phyloP scores from a whole-genome alignment of 768 basidiomycete genomes.

The Lactifluus volemus region DNA sequence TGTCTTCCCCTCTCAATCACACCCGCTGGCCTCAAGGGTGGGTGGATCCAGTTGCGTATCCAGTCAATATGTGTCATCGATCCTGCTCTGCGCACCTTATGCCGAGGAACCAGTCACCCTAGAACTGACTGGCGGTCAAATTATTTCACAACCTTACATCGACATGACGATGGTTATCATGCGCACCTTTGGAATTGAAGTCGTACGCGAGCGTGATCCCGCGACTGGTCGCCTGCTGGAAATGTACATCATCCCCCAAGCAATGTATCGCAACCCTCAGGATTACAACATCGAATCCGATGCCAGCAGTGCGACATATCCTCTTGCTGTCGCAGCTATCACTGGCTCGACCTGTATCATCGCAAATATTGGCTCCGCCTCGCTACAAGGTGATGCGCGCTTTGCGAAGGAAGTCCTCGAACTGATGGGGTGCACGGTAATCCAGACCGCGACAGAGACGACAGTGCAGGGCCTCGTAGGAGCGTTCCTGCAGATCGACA shows the following conservation, averaged over 20 bases:
- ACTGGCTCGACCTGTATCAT: slow-evolving; percentile 97
- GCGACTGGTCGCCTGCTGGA: slow-evolving; percentile 56
- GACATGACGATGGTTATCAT: slow-evolving; percentile 99
- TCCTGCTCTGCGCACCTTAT: slow-evolving; percentile 94
- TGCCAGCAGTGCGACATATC: slow-evolving; percentile 93
- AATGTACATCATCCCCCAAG: slow-evolving; percentile 81
- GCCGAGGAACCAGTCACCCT: slow-evolving; percentile 75
- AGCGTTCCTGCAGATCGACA: too few relatives aligned
- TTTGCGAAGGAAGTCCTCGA: slow-evolving; percentile 91
- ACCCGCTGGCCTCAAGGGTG: slow-evolving; percentile 76
- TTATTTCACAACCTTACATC: slow-evolving; percentile 98
- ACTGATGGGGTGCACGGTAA: slow-evolving; percentile 90
- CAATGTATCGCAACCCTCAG: slow-evolving; percentile 65
- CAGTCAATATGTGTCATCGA: slow-evolving; percentile 96
- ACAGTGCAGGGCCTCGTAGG: slow-evolving; percentile 92
- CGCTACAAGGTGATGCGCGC: slow-evolving; percentile 93
- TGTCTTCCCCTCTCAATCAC: slow-evolving; percentile 85
- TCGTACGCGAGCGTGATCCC: slow-evolving; percentile 54
- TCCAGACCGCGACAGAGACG: slow-evolving; percentile 81
- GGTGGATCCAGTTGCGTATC: slow-evolving; percentile 80
- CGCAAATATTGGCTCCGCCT: slow-evolving; percentile 79
- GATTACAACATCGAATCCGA: slow-evolving; percentile 91
- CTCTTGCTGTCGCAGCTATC: slow-evolving; percentile 92
- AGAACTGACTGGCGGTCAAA: slow-evolving; percentile 86
- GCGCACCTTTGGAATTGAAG: slow-evolving; percentile 80